Base-by-base conservation (phyloP, 2,329 filamentous ascomycete species). In the Hyphodiscus sp. region DNA sequence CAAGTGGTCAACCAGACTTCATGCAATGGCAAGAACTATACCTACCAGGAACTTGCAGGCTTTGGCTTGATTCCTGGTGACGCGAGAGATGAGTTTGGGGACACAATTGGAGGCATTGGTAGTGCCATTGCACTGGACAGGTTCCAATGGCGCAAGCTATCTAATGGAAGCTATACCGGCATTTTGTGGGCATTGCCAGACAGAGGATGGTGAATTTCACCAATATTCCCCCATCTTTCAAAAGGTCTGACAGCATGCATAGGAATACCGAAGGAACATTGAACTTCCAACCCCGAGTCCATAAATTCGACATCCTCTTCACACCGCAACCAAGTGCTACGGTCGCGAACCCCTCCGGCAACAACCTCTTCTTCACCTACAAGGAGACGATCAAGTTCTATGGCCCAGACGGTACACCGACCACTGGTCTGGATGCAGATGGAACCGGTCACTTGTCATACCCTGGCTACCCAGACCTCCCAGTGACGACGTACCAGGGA, bases 221-320 rank as follows among this genome's bases (percentile, higher is more conserved):
- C 29, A n/a, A 26, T 38, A 4, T 1, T 1, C 16, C 11, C 9
- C 18, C 15, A 8, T 11, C 20, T 20, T 15, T n/a, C 13, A 19
- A 16, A 7, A 45, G 38, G n/a, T 13, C 16, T 30, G 16, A 20
- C 13, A 19, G 26, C 44, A 51, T n/a, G 43, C 44, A 20, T 5
- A 76, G 73, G 84, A 89, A 89, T 64, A 88, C 85, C 0, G 73
- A 87, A 61, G 85, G 83, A 45, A 88, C 85, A 9, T 60, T 85
- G 18, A 87, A 87, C 66, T 87, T 78, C 66, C 80, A 87, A 59
- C 76, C 78, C 2, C 78, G 86, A 33, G 75, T 90, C 26, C 86
- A 90, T 68, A 85, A 86, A 64, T 83, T 88, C 66, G 66, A 72
- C 48, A 71, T 89, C 47, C 75, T 73, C 1, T 77, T 89, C 61